Base-by-base conservation (phyloP, 2,329 filamentous ascomycete species). In the Colletotrichum graminicola region DNA sequence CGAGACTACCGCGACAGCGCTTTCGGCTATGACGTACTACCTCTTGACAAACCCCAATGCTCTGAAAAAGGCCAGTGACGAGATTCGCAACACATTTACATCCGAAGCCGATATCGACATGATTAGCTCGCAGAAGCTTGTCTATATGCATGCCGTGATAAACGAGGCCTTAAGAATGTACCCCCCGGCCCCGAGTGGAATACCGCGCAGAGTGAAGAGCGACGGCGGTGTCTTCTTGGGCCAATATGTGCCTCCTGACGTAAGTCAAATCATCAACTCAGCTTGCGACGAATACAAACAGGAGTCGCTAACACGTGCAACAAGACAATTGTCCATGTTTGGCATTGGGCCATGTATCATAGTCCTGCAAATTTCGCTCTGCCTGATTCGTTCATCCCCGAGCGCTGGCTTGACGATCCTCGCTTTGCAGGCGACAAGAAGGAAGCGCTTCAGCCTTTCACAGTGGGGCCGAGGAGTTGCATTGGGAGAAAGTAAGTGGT, bases 391-490 rank as follows among this genome's bases (percentile, higher is more conserved):
- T 84, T 83, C 62, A 79, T 78, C 3, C 87, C 87, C 0, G 85
- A 89, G 73, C 80, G 87, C 0, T 88, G 84, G 64, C 67, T 74
- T 4, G 61, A 68, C n/a, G 71, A 74, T 26, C 23, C 56, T n/a
- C 52, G 57, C 16, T 71, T 66, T 32, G 23, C 62, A 14, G 52
- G 73, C 12, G 86, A 89, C 71, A 80, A 78, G 39, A 78, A 79
- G 47, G 82, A 83, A 0, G 81, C 80, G 1, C 79, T 85, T 62
- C 83, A 87, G 74, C 83, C 86, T 0, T 87, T 88, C 70, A 81
- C 82, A 4, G 61, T 84, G 2, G 85, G 86, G 0, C 82, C 86
- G 5, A 78, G 86, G 2, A 85, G 86, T 56, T 88, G 86, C 67
- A 79, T 88, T 26, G 86, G 86, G 1, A 80, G 79, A 70, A 86